Base-by-base conservation (phyloP, 164 flowering plant species). In the Vitis rupestris region DNA sequence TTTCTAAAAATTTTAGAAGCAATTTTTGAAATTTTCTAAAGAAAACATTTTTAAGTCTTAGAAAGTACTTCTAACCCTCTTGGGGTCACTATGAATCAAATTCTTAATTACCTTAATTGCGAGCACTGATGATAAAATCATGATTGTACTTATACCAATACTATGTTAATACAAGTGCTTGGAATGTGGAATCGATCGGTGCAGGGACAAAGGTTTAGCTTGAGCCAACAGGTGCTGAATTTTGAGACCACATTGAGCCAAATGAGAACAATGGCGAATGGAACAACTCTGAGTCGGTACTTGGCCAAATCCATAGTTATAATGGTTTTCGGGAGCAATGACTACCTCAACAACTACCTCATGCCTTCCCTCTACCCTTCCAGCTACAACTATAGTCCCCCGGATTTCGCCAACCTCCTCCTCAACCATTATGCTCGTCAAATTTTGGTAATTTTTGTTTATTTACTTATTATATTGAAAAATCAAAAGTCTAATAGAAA, bases 291-390 rank as follows among this genome's bases (percentile, higher is more conserved):
- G 65, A 80, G 57, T 19, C 79, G 67, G 11, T 81, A 82, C 67
- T 69, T 90, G 16, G 77, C 85, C 1, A 84, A 73, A 58, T 85
- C 93, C 58, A 74, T 90, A n/a, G 88, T 74, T 0, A 68, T 89
- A 57, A 30, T 90, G 81, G 88, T 79, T 50, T 81, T 86, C 16
- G 93, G 93, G 2, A 89, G 87, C 83, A 87, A 89, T 61, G 93
- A 89, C 79, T 91, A 87, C 85, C 75, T 90, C 74, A 87, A 86
- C 76, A 88, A 90, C 77, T 90, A 88, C 53, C 87, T 88, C 48
- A 53, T 90, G 83, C 87, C 96, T 31, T 64, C 81, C 59, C 9
- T 84, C 5, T 90, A 90, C 78, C 51, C 78, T 53, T 71, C 86
- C 47, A 85, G 88, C 76, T 62, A 23, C 71, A 60, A 55, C 44